Evolutionary conservation across 768 basidiomycete species (phyloP).

Genomic region (Sistotremastrum niveocremeum): DNA sequence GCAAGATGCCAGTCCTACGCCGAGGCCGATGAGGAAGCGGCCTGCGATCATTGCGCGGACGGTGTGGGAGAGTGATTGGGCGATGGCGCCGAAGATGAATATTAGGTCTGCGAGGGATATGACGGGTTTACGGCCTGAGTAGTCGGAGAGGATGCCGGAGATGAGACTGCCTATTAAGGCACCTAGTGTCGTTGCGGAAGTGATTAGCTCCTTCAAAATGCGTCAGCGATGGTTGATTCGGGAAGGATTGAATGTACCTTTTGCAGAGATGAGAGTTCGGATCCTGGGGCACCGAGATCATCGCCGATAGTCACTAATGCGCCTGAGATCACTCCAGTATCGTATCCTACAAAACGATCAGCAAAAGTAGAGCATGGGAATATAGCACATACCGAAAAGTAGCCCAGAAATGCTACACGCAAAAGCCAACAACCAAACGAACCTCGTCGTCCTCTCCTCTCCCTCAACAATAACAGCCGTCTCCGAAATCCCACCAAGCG

Average conservation of each 20-base stretch:
- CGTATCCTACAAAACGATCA: conserved; percentile 39
- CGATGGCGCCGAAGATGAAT: conserved; percentile 63
- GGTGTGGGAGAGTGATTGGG: conserved; percentile 54
- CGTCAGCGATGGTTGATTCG: background rate
- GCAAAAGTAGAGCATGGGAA: background rate
- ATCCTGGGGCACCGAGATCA: conserved; percentile 41
- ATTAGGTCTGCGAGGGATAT: conserved; percentile 55
- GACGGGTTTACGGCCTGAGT: conserved; percentile 51
- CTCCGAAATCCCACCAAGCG: conserved; percentile 41
- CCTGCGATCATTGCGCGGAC: conserved; percentile 66
- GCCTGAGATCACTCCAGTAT: conserved; percentile 71
- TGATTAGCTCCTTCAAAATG: conserved; percentile 54
- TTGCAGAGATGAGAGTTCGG: conserved; percentile 40
- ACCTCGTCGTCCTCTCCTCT: conserved; percentile 54
- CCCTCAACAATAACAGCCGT: conserved; percentile 47
- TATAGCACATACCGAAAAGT: conserved; percentile 44
- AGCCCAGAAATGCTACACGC: conserved; percentile 67
- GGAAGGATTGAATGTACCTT: conserved; percentile 29
- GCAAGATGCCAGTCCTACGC: conserved; percentile 64
- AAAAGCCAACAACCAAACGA: conserved; percentile 64
- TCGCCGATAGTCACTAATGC: conserved; percentile 61
- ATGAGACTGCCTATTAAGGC: conserved; percentile 63
- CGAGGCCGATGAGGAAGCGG: conserved; percentile 61
- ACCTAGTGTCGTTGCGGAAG: conserved; percentile 64
- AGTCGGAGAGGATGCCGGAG: conserved; percentile 58